phyloP scores from a whole-genome alignment of 805 yeast genomes.

The Kodamaea laetipori region DNA sequence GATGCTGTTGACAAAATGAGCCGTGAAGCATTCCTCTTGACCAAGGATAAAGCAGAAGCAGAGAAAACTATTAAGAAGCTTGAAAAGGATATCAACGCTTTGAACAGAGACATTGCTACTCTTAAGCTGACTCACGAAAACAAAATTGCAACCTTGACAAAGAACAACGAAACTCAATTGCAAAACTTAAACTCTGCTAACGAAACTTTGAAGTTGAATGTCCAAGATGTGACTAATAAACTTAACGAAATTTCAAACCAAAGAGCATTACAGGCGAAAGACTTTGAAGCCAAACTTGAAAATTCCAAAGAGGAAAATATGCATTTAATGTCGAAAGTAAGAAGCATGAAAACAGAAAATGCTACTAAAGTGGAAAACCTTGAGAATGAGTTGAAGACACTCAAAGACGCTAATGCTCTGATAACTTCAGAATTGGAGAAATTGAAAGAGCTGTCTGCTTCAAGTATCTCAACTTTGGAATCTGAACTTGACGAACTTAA shows the following conservation, averaged over 20 bases:
- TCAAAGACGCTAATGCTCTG: constrained; percentile 5
- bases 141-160: constrained; percentile 22
- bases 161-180: constrained; percentile 23
- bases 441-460: neutral
- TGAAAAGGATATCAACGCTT: constrained; percentile 42
- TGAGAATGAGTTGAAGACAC: neutral
- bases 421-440: constrained; percentile 1
- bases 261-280: constrained; percentile 20
- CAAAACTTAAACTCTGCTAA: constrained; percentile 6
- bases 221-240: constrained; percentile 24
- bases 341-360: constrained; percentile 16
- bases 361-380: constrained; percentile 3
- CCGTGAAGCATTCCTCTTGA: constrained; percentile 70
- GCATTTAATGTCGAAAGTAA: constrained; percentile 43
- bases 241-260: constrained; percentile 11
- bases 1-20: constrained; percentile 90
- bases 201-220: constrained; percentile 21
- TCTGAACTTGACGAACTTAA: constrained; percentile 3
- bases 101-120: constrained; percentile 37
- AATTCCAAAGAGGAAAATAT: constrained; percentile 36
- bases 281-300: constrained; percentile 23
- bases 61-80: constrained; percentile 44
- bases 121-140: constrained; percentile 24
- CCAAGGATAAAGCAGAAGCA: constrained; percentile 56
- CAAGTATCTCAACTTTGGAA: neutral